Base-by-base conservation (phyloP, 1,284 basidiomycete species). In the Sporisorium reilianum region DNA sequence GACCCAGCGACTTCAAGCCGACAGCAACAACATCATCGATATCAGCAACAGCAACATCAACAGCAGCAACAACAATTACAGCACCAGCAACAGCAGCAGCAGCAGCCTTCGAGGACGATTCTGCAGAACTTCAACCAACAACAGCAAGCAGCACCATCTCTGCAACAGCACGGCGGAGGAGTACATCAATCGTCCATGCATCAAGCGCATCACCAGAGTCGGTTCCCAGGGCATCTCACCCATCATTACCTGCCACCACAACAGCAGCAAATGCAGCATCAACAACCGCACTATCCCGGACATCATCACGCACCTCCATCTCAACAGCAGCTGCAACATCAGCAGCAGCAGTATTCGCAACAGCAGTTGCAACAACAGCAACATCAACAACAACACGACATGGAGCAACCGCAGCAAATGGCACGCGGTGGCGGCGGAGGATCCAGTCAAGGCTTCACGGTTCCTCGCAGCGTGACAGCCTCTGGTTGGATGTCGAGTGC, bases 401-500 rank as follows among this genome's bases (percentile, higher is more conserved):
- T n/a, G 25, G 22, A 41, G 25, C 44, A 45, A 18, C 26, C 14
- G 14, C 36, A 30, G 16, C 34, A 30, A 11, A 48, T 26, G 28
- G 30, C 34, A 5, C 52, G 54, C 20, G 45, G 54, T 11, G 49
- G 55, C 18, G 45, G 49, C 20, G 49, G 50, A 26, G 36, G 16
- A 1, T 36, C 55, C 2, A 42, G 12, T 11, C 59, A 68, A 22
- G 36, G 52, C 10, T 70, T 64, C 14, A 61, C 42, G 22, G 56
- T 69, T 6, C 67, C 62, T 3, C 53, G 62, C 26, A 64, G 30
- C 22, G 40, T 70, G 1, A 49, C 61, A 7, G 64, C 66, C 9
- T 53, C 61, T 9, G 42, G 57, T 2, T 70, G 67, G 67, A 53
- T 56, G 22, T 61, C 66, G 3, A 54, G 54, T 12, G 9, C 54